Evolutionary conservation across 257 asterid species (phyloP).

Genomic region (Nicotiana paniculata): DNA sequence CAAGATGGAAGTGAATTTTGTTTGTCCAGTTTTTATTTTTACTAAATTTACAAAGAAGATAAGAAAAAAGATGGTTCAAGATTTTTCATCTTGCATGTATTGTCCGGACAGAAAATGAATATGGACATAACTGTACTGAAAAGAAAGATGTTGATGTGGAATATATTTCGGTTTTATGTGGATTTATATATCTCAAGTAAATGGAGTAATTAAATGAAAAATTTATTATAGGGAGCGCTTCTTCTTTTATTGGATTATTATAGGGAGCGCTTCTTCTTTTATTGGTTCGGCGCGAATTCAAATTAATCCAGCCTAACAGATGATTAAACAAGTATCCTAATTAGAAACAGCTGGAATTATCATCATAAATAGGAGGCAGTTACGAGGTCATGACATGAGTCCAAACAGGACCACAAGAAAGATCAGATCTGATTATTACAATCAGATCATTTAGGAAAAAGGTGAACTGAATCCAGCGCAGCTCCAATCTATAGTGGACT

Average conservation of each 20-base stretch:
- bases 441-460: not conserved
- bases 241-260: no score
- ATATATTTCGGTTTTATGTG: not conserved
- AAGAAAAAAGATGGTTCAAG: not conserved
- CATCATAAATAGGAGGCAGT: constrained; percentile 30
- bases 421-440: not conserved
- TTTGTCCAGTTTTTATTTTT: not conserved
- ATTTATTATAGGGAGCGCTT: no score
- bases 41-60: not conserved
- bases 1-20: not conserved
- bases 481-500: not conserved
- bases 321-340: not conserved
- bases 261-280: no score
- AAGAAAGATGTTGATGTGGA: not conserved
- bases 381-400: constrained; percentile 22
- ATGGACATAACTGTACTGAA: not conserved
- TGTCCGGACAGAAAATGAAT: not conserved
- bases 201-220: no score
- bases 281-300: no score
- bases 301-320: no score
- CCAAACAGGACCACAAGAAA: constrained; percentile 32
- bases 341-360: constrained; percentile 31
- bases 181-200: not conserved
- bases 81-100: not conserved
- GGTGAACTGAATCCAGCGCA: constrained; percentile 10